Evolutionary conservation across 1,284 basidiomycete species (phyloP), one percentile per base, ranked within the genome.

Genomic region (Heterobasidion annosum): DNA sequence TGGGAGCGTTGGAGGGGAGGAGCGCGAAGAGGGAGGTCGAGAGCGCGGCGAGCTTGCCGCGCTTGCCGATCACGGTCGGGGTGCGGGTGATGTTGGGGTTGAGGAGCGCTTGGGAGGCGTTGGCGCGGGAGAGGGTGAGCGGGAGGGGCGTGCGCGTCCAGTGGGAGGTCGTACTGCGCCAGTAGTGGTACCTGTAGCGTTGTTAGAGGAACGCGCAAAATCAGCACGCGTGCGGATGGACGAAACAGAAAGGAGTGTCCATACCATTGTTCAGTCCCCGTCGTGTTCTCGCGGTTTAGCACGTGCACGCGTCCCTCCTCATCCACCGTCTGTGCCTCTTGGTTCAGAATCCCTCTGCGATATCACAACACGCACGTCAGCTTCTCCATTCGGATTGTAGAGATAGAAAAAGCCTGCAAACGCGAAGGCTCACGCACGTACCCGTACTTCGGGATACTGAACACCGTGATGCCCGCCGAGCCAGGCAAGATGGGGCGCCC

Each of bases 381-480:
- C 12, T 13, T 49, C 33, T 2, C 47, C 16, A 16, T 25, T 15
- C 16, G 7, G 1, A 25, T 25, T 4, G 25, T 25, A 25, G 25
- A 5, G 25, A 25, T 25, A 25, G 25, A 25, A 25, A 25, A 4
- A 25, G 25, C 25, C 25, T 52, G 10, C 1, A 12, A 15, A 25
- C n/a, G n/a, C 18, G 52, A 25, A 13, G 44, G 12, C 34, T 18
- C 16, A 13, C 19, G 43, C 8, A 59, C 61, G 44, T 47, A 72
- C 70, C 71, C 71, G 54, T 70, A 73, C 62, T 74, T 73, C 12
- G 72, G 71, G 18, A 74, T 73, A 3, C 69, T 61, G 56, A 73
- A 72, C 8, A 73, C 63, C 0, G 67, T 67, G 37, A 75, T 72
- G 0, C 72, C 73, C n/a, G 68, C 64, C 2, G 69, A 70, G n/a